phyloP scores from a whole-genome alignment of 2,329 filamentous ascomycete genomes.

The Neopestalotiopsis clavispora region DNA sequence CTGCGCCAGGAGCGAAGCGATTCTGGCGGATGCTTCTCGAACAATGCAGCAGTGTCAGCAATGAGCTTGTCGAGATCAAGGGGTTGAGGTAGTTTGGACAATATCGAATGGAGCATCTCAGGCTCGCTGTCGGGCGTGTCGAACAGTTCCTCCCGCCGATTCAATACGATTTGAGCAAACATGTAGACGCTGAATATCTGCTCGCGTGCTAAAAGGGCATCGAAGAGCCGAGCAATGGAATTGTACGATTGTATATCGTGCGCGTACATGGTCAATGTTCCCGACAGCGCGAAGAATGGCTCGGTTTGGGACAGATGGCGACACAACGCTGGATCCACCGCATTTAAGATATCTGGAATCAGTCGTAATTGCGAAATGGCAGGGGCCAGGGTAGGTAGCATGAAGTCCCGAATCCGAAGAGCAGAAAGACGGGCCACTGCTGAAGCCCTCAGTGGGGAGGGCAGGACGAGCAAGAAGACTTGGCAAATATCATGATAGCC shows the following conservation, averaged over 20 bases:
- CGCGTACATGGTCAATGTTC: slow-evolving; percentile 93
- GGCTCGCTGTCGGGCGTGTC: slow-evolving; percentile 82
- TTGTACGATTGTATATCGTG: slow-evolving; percentile 92
- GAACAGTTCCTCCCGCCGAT: slow-evolving; percentile 82
- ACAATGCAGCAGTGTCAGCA: slow-evolving; percentile 65
- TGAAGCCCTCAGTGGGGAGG: slow-evolving; percentile 60
- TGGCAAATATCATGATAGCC: slow-evolving; percentile 99
- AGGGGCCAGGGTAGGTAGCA: slow-evolving; percentile 86
- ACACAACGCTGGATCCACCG: slow-evolving; percentile 73
- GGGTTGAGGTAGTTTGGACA: slow-evolving; percentile 83
- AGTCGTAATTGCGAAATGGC: slow-evolving; percentile 85
- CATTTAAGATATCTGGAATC: slow-evolving; percentile 79
- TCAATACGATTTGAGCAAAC: slow-evolving; percentile 86
- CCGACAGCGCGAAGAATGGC: slow-evolving; percentile 92
- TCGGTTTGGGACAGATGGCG: slow-evolving; percentile 77
- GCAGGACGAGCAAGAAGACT: slow-evolving; percentile 87
- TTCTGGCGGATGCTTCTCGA: slow-evolving; percentile 72
- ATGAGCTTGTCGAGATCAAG: slow-evolving; percentile 84
- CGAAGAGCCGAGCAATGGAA: slow-evolving; percentile 89
- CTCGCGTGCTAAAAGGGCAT: slow-evolving; percentile 85
- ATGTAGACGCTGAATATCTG: slow-evolving; percentile 91
- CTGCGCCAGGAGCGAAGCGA: slow-evolving; percentile 71
- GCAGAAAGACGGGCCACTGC: slow-evolving; percentile 83
- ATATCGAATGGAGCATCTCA: slow-evolving; percentile 88
- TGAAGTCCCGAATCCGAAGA: slow-evolving; percentile 93